phyloP scores from a whole-genome alignment of 257 asterid genomes.

The Nicotiana sylvestris region DNA sequence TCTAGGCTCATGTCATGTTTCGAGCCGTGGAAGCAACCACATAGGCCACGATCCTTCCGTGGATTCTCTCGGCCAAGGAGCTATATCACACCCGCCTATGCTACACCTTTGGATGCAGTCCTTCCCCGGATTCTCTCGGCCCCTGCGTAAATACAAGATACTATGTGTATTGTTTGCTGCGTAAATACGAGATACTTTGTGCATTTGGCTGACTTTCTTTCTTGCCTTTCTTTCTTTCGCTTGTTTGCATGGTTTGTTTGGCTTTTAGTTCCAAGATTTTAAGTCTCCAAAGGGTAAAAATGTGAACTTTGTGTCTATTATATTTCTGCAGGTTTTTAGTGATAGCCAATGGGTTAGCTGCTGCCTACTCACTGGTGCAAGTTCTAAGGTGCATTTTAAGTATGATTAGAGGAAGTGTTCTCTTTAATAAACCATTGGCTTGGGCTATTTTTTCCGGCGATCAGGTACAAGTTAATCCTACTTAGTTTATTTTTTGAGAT shows the following conservation, averaged over 20 bases:
- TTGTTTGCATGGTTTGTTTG: neutral
- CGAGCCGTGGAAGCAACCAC: no score
- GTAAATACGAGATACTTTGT: no score
- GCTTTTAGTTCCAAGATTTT: neutral
- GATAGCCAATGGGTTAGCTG: slow-evolving; percentile 68
- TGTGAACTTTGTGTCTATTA: neutral
- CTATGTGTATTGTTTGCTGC: no score
- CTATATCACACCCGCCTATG: no score
- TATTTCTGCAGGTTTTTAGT: slow-evolving; percentile 76
- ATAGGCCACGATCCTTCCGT: no score
- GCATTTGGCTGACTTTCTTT: no score
- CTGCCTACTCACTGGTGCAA: slow-evolving; percentile 80
- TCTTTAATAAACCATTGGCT: slow-evolving; percentile 93
- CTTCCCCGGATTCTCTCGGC: no score
- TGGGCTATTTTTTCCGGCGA: slow-evolving; percentile 97
- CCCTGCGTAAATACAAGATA: no score
- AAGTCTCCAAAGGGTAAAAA: neutral
- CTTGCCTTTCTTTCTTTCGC: no score
- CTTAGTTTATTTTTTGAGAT: neutral
- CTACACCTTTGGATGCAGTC: no score
- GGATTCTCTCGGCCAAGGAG: no score
- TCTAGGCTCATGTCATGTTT: no score
- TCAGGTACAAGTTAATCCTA: slow-evolving; percentile 50
- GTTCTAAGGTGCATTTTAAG: slow-evolving; percentile 69
- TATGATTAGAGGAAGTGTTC: slow-evolving; percentile 72